Evolutionary conservation across 768 basidiomycete genomes (phyloP).

Genomic region (Boletus vinaceobasis): DNA sequence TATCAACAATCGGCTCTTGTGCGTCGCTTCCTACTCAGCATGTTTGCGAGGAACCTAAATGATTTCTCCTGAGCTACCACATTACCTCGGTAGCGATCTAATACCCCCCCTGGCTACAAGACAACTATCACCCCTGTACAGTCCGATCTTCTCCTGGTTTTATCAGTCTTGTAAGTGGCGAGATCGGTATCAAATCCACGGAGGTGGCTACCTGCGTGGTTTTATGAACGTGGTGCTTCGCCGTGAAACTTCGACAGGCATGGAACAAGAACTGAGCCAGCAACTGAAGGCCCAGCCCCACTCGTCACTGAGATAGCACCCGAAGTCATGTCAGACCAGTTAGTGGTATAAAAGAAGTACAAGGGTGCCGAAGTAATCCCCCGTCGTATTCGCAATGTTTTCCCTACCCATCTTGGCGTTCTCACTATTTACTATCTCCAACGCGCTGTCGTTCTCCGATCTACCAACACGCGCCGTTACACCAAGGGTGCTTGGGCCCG

Average conservation of each 20-base stretch:
- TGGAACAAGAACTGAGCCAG: too few relatives aligned
- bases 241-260: too few relatives aligned
- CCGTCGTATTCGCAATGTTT: neutral
- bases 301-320: neutral
- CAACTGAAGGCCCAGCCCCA: neutral
- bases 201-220: neutral
- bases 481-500: constrained; percentile 17
- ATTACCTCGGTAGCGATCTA: neutral
- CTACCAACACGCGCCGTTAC: neutral
- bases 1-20: neutral
- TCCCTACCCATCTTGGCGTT: constrained; percentile 4
- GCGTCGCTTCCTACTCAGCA: neutral
- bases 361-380: too few relatives aligned
- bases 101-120: too few relatives aligned
- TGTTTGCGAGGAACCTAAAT: too few relatives aligned
- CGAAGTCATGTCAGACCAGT: neutral
- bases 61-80: neutral
- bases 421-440: constrained; percentile 5
- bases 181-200: neutral
- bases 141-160: neutral
- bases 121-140: too few relatives aligned
- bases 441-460: neutral
- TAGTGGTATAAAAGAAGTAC: constrained; percentile 8
- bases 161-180: neutral
- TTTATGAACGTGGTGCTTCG: neutral